Evolutionary conservation across 1,284 basidiomycete species (phyloP), one percentile per base, ranked within the genome.

Genomic region (Sanghuangporus sanghuang): DNA sequence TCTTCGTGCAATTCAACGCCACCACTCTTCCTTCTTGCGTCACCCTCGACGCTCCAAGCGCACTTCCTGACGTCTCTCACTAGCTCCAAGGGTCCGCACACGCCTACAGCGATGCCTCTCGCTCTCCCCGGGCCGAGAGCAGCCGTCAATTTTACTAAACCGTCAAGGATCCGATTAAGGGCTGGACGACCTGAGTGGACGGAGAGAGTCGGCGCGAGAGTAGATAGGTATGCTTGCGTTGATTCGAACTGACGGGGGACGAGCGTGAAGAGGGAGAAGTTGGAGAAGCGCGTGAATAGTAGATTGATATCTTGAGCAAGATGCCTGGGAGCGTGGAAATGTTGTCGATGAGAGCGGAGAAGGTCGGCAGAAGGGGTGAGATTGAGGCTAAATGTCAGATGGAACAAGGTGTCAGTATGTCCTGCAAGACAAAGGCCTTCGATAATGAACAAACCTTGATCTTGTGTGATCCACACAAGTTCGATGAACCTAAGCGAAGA

Each of bases 1-100:
- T 92, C 90, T 71, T 89, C 85, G 69, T 86, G 82, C 14, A 89
- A 70, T 72, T 91, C 86, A 50, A 92, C 80, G 3, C 89, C 89
- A 14, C 89, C 88, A 23, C 88, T 79, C 11, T 81, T 79, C 67
- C 79, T 79, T 71, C 84, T 79, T 11, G 81, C 80, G 67, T 79
- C 79, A 71, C 84, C 78, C n/a, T 63, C 49, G 46, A 89, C 74
- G 5, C 68, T 71, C 7, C 79, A 75, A 58, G 87, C 83, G 0
- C 80, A 81, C 62, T 72, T 74, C 16, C 77, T 76, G 8, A 86
- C 83, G 55, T 85, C 81, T 59, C 82, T 81, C 1, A 80, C 80
- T 57, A 92, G 74, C 21, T 77, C 77, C 1, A 71, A 65, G 0
- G 90, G 89, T 0, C 89, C 90, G 71, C 89, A 92, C 27, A 86